Evolutionary conservation across 257 asterid species (phyloP), one percentile per base, ranked within the genome.

Genomic region (Rubia yunnanensis): DNA sequence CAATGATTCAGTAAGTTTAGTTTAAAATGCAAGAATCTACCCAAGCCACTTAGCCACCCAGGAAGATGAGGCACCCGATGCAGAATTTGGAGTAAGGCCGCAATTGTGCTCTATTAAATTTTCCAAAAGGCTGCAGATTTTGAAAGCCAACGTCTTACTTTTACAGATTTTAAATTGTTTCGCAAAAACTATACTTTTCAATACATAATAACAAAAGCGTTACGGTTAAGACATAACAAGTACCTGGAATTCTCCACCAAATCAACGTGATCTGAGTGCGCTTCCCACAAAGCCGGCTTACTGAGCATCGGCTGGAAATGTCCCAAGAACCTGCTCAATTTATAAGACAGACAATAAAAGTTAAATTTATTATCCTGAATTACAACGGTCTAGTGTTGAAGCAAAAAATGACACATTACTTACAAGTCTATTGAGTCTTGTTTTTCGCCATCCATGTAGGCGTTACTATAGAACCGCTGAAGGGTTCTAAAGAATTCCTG

Each of bases 381-480:
- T 68, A 0, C 7, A 44, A 44, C 4, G 52, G 49, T 3, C 17
- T 32, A 32, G 36, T 32, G 17, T 10, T 44, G 20, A 44, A 44
- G n/a, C 52, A 44, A 5, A 14, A 44, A 41, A 41, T 30, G 68
- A 74, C 24, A 36, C 58, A 34, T 58, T 69, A 73, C 95, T 75
- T 81, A 94, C 99, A 94, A 81, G 72, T 94, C 86, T 46, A 94
- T 94, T 65, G 97, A 88, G 60, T 86, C 95, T 75, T 94, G 99
- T 76, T 94, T 94, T 79, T 94, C 92, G 9, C 82, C 91, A 72
- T 94, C 98, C 96, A 89, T 85, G 78, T 85, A 92, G 23, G 89
- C 89, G 76, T 89, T 92, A 74, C 91, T 84, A 67, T 84, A 89
- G 77, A 76, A 85, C 32, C 98, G 98, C 64, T 89, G 98, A 65